Base-by-base conservation (phyloP, 2,329 filamentous ascomycete genomes). In the Phialocephala sp. region DNA sequence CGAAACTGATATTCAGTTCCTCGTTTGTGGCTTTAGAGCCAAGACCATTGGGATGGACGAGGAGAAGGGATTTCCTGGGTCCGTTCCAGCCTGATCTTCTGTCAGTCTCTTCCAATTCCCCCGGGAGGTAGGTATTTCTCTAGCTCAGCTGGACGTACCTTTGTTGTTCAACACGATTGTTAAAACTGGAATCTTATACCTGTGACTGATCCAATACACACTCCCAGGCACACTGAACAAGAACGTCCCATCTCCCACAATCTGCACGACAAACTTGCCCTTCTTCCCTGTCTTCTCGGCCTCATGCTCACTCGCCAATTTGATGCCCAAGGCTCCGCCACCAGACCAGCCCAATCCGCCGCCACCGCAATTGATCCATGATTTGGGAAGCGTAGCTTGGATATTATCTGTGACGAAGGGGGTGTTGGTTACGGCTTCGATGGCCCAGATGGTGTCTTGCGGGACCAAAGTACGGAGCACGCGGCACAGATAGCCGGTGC, bases 291-390 rank as follows among this genome's bases (percentile, higher is more conserved):
- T 54, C 1, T 70, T 75, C 0, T 80, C 83, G 8, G 83, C 82
- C 41, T 83, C 79, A 20, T 62, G 65, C 15, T 70, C 84, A 0
- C 83, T 82, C 0, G 90, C 92, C 8, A 94, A 83, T 75, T 94
- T 93, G 74, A 94, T 89, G 1, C 91, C 92, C 2, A 94, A 77
- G 0, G 90, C 89, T 60, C 81, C 91, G 15, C 92, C 91, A 15
- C 91, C 91, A 12, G 88, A 91, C 91, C 91, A 94, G 1, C 91
- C 91, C 0, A 94, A 86, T 1, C 92, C 92, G 15, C 91, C 91
- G 0, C 90, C 91, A 1, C 91, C 91, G 74, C 91, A 94, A 76
- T 93, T 94, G 73, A 94, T 87, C 89, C 89, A 93, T 0, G 87
- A 88, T 0, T 91, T 90, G 0, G 91, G 91, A 0, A 87, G 74